Percentiles rank a stretch among this genome's conserved stretches.
Conservation (phyloP, 2,329 filamentous ascomycete species). For the Colletotrichum lentis region DNA sequence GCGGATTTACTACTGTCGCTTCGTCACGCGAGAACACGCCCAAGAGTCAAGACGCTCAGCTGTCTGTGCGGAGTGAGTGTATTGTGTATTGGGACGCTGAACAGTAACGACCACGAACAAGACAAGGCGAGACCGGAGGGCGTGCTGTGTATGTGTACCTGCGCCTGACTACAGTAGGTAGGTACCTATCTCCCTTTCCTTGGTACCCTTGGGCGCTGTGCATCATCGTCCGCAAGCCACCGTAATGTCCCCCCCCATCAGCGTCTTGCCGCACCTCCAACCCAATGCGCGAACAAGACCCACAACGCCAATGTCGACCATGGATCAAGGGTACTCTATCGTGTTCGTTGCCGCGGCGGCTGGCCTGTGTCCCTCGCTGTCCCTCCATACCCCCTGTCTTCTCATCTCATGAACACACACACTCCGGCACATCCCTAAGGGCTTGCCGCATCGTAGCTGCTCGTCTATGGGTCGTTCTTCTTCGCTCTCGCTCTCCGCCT, state of each 20-base stretch:
- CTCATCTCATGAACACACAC: neutral
- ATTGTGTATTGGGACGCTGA: neutral
- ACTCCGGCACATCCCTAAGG: neutral
- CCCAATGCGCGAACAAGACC: neutral
- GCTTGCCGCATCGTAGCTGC: neutral
- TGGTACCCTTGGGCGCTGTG: neutral
- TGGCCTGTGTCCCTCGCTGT: neutral
- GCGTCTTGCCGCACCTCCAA: constrained; percentile 30
- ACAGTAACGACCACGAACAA: neutral
- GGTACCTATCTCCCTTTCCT: no score
- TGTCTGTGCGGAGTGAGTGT: neutral
- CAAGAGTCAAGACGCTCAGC: constrained; percentile 11
- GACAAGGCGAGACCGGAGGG: neutral
- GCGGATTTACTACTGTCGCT: neutral
- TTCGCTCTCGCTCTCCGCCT: neutral
- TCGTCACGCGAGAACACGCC: constrained; percentile 14
- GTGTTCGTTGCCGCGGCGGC: neutral
- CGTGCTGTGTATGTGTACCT: neutral
- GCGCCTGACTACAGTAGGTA: no score
- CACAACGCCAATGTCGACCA: neutral
- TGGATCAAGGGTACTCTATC: constrained; percentile 2
- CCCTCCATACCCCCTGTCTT: neutral
- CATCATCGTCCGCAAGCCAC: constrained; percentile 20
- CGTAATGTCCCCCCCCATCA: constrained; percentile 11
- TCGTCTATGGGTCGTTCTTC: neutral